Evolutionary conservation across 1,139 yeast genomes (phyloP).

Genomic region (Hansenula sp.): DNA sequence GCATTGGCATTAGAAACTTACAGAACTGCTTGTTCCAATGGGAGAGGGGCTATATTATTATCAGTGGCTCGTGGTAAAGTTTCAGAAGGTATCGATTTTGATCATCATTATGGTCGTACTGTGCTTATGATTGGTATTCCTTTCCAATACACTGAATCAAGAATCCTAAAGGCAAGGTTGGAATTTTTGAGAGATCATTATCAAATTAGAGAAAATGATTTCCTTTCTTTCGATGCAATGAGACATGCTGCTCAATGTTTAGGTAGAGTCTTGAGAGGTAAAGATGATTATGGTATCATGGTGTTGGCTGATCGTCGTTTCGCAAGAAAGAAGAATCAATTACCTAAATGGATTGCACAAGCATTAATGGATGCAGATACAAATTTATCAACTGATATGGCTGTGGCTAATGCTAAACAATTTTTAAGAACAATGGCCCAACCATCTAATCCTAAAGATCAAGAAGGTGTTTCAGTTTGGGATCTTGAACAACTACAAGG

Average conservation of each 20-base stretch:
- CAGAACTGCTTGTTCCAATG: constrained; percentile 94
- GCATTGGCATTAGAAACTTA: constrained; percentile 92
- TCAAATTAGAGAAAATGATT: constrained; percentile 90
- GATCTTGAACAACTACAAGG: constrained; percentile 61
- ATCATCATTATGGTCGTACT: constrained; percentile 96
- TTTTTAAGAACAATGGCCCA: constrained; percentile 92
- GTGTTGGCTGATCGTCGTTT: constrained; percentile 94
- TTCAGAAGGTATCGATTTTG: constrained; percentile 98
- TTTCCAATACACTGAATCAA: constrained; percentile 95
- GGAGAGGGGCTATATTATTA: constrained; percentile 92
- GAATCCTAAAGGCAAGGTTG: constrained; percentile 88
- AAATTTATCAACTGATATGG: constrained; percentile 95
- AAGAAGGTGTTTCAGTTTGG: constrained; percentile 96
- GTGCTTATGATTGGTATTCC: constrained; percentile 99
- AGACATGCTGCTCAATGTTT: constrained; percentile 99
- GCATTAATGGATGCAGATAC: constrained; percentile 88
- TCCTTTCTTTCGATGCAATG: constrained; percentile 97
- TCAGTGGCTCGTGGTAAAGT: constrained; percentile 99
- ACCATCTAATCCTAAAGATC: constrained; percentile 86
- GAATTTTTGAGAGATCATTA: constrained; percentile 91
- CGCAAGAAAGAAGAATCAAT: constrained; percentile 75
- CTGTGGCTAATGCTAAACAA: constrained; percentile 89
- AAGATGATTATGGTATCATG: constrained; percentile 98
- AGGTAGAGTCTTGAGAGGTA: constrained; percentile 95
- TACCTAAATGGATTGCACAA: constrained; percentile 97